phyloP scores from a whole-genome alignment of 306 rosid species.

The Pachyrhizus erosus region DNA sequence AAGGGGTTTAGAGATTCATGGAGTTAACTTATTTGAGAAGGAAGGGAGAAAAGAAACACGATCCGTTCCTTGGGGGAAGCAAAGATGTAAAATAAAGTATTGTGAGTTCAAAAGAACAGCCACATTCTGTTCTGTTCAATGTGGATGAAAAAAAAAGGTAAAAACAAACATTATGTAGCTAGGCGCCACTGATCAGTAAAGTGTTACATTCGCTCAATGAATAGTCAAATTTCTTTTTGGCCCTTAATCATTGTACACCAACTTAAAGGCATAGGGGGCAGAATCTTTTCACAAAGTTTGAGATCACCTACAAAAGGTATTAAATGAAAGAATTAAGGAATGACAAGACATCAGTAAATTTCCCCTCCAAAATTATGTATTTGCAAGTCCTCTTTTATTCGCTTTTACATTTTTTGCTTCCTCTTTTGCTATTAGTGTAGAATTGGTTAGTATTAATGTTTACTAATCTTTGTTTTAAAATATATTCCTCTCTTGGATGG shows the following conservation, averaged over 20 bases:
- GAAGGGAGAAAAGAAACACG: conserved; percentile 43
- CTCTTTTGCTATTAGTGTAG: background rate
- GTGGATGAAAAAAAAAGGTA: conserved; percentile 33
- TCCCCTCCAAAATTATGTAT: conserved; percentile 13
- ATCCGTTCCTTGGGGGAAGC: conserved; percentile 60
- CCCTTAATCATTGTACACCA: conserved; percentile 57
- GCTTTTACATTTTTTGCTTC: background rate
- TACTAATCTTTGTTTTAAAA: background rate
- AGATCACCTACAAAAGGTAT: conserved; percentile 32
- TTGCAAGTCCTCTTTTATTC: conserved; percentile 5
- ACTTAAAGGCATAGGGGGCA: conserved; percentile 45
- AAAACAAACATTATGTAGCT: conserved; percentile 43
- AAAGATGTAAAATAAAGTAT: conserved; percentile 26
- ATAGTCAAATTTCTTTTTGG: conserved; percentile 50
- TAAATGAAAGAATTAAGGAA: conserved; percentile 31
- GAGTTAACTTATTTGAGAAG: conserved; percentile 42
- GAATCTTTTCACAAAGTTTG: conserved; percentile 49
- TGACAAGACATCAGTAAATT: conserved; percentile 38
- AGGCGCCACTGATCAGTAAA: conserved; percentile 41
- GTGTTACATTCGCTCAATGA: conserved; percentile 32
- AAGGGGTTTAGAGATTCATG: conserved; percentile 28
- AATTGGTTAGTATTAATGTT: conserved; percentile 28
- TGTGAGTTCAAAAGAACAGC: conserved; percentile 33
- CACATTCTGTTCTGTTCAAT: conserved; percentile 28
- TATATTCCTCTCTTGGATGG: background rate